Evolutionary conservation across 495 filamentous ascomycete genomes (phyloP).

Genomic region (Saxophila tyrrhenica): DNA sequence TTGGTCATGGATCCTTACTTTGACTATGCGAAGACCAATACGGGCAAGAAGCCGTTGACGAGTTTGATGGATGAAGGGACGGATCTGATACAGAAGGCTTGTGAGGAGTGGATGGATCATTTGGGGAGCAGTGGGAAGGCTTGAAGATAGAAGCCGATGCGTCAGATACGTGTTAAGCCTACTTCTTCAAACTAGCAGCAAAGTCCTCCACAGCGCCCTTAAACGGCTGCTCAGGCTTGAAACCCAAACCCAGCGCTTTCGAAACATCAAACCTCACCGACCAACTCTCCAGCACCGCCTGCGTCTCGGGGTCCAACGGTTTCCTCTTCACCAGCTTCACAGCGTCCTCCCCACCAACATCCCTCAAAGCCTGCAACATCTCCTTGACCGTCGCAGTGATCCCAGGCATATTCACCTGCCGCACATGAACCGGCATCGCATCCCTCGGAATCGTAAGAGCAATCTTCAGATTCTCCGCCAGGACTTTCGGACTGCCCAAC

Average conservation of each 20-base stretch:
- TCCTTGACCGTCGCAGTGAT: constrained; percentile 60
- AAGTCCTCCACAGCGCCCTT: constrained; percentile 22
- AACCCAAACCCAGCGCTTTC: constrained; percentile 21
- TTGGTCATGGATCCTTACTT: constrained; percentile 21
- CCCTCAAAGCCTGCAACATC: constrained; percentile 61
- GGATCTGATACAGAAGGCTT: constrained; percentile 12
- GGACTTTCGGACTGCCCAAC: constrained; percentile 54
- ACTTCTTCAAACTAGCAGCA: constrained; percentile 17
- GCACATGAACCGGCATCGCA: constrained; percentile 40
- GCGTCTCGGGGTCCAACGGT: constrained; percentile 37
- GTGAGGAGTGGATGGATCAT: constrained; percentile 21
- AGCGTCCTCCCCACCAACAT: constrained; percentile 58
- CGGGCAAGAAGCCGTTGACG: constrained; percentile 17
- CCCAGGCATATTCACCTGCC: constrained; percentile 64
- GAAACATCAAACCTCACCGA: constrained; percentile 50
- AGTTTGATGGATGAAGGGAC: constrained; percentile 21
- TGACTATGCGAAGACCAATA: constrained; percentile 12
- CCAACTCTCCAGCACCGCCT: constrained; percentile 67
- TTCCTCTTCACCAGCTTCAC: constrained; percentile 52
- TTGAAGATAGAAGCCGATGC: constrained; percentile 6
- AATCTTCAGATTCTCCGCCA: constrained; percentile 60
- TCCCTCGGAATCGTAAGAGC: constrained; percentile 46
- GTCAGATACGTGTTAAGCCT: not conserved
- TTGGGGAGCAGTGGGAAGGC: constrained; percentile 18
- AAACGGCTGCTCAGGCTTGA: constrained; percentile 21